Conservation (phyloP, 2,329 filamentous ascomycete genomes). For the Ophiobolus disseminans region DNA sequence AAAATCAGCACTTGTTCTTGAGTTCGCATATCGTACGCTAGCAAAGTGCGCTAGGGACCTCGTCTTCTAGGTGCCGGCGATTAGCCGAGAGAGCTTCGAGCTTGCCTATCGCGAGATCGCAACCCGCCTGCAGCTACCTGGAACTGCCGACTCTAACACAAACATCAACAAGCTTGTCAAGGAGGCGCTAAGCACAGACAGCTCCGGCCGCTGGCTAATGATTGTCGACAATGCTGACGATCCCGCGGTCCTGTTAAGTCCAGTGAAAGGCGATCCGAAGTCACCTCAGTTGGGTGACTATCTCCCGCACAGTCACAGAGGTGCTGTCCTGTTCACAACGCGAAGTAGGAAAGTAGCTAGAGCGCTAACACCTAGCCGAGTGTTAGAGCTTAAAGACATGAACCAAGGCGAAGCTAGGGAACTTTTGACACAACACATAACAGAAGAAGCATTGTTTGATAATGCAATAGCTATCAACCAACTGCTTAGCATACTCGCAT, state of each 20-base stretch:
- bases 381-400: conserved; percentile 32
- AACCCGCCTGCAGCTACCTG: conserved; percentile 19
- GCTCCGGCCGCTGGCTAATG: conserved; percentile 48
- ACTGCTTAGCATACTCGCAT: conserved; percentile 38
- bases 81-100: conserved; percentile 33
- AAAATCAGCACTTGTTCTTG: conserved; percentile 34
- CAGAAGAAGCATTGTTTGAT: conserved; percentile 14
- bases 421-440: conserved; percentile 14
- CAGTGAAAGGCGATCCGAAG: not conserved
- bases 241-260: conserved; percentile 34
- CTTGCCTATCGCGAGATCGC: conserved; percentile 25
- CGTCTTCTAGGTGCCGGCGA: conserved; percentile 27
- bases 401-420: conserved; percentile 19
- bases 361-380: conserved; percentile 15
- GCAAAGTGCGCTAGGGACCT: conserved; percentile 24
- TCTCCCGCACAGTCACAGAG: conserved; percentile 40
- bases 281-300: conserved; percentile 24
- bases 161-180: conserved; percentile 51
- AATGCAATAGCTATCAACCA: conserved; percentile 16
- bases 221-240: conserved; percentile 58
- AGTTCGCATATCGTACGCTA: conserved; percentile 49
- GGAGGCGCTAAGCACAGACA: conserved; percentile 34
- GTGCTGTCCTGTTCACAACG: conserved; percentile 44
- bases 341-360: conserved; percentile 21
- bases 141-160: conserved; percentile 34